phyloP scores from a whole-genome alignment of 192 early-diverging fungal species.

The Rhizophagus sp. region DNA sequence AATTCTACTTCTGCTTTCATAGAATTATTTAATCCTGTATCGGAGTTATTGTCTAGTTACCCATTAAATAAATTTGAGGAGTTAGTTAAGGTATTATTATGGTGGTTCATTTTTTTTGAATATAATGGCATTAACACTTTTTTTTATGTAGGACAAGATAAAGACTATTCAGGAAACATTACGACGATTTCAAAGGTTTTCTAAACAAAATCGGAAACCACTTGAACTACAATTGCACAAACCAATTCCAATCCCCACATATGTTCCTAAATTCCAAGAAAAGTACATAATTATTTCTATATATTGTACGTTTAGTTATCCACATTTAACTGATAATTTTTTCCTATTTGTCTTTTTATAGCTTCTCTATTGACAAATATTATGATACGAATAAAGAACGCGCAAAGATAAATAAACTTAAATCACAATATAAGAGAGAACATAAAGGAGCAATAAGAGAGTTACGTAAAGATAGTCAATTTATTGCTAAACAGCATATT shows the following conservation, averaged over 20 bases:
- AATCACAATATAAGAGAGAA: constrained; percentile 87
- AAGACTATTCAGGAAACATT: constrained; percentile 42
- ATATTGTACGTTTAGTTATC: not conserved
- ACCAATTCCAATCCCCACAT: constrained; percentile 84
- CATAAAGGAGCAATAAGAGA: constrained; percentile 94
- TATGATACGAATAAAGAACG: constrained; percentile 82
- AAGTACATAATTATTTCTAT: constrained; percentile 35
- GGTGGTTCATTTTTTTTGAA: not conserved
- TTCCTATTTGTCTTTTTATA: constrained; percentile 9
- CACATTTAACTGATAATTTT: constrained; percentile 3
- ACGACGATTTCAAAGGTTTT: constrained; percentile 52
- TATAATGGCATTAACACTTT: not conserved
- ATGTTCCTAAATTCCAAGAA: constrained; percentile 89
- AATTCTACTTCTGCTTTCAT: constrained; percentile 62
- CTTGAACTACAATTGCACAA: constrained; percentile 83
- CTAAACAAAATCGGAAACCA: constrained; percentile 58
- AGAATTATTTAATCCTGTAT: constrained; percentile 50
- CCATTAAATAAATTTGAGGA: constrained; percentile 33
- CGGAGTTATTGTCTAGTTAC: constrained; percentile 1
- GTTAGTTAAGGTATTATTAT: constrained; percentile 35
- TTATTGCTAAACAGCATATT: constrained; percentile 75
- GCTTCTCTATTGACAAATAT: constrained; percentile 84
- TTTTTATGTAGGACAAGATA: constrained; percentile 37
- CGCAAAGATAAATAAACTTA: constrained; percentile 73
- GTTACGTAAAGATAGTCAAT: constrained; percentile 91